These are phyloP conservation scores for Diaporthe capsici DNA, from an alignment of 2,329 filamentous ascomycete species.

Conservation along the genomic window DNA sequence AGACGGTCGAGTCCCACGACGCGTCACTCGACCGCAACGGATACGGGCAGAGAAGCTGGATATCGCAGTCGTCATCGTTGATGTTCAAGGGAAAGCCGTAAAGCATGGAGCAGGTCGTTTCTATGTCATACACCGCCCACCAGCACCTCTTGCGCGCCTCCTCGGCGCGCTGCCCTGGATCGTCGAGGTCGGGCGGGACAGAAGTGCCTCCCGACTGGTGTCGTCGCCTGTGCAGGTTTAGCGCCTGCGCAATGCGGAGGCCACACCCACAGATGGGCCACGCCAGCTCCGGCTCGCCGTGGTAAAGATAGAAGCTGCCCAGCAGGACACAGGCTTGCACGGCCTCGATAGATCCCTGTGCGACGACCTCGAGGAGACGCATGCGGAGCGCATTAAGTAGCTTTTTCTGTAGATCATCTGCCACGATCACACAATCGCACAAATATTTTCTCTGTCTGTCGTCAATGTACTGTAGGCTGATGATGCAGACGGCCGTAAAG, in stretches of 20 bases:
- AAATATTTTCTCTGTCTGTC: neutral
- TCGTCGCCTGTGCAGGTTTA: neutral
- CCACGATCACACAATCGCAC: neutral
- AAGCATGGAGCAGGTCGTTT: neutral
- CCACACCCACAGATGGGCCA: constrained; percentile 11
- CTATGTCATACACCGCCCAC: constrained; percentile 8
- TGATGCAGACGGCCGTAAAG: neutral
- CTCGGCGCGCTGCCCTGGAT: constrained; percentile 1
- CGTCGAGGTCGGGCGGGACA: neutral
- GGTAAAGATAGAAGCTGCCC: constrained; percentile 1
- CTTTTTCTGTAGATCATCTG: neutral
- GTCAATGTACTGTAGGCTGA: neutral
- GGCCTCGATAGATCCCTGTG: neutral
- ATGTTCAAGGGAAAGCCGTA: constrained; percentile 1
- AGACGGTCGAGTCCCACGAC: neutral
- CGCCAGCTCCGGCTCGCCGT: constrained; percentile 9
- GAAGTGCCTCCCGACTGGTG: neutral
- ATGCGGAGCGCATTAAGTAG: neutral
- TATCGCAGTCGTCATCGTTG: constrained; percentile 16
- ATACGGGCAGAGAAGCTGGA: neutral
- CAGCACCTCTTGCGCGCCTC: neutral
- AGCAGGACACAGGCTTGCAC: neutral
- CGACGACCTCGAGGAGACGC: neutral
- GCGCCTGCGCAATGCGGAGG: neutral
- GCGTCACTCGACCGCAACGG: neutral